Evolutionary conservation across 306 rosid genomes (phyloP), one percentile per base, ranked within the genome.

Genomic region (Myrica gale): DNA sequence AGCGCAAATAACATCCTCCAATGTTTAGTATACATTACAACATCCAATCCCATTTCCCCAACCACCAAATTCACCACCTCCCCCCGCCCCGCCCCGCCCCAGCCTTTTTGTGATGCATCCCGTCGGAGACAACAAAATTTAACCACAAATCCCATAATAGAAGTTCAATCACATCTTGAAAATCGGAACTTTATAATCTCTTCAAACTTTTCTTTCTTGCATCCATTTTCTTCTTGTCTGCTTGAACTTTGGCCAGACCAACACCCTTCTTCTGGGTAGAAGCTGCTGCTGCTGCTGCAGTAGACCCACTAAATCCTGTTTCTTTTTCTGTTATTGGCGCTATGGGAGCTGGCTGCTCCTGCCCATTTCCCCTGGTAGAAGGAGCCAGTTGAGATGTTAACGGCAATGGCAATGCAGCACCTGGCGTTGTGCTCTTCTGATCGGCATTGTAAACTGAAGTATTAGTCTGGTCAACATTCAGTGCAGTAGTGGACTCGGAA

Each of bases 141-240:
- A 60, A 74, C 45, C 82, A 70, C 76, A 84, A 80, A 77, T 66
- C 51, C 69, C 54, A 56, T 21, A 42, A 54, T 9, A 56, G 7
- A 53, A 68, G 75, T 77, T 84, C 84, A 79, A 78, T 74, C 63
- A 69, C 79, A 77, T 43, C 32, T 21, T 78, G 45, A 52, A 32
- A 2, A 32, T 51, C 10, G 0, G 0, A 67, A 70, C 75, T 60
- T 90, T 55, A 96, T 88, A 92, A 89, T 90, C 99, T 92, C 87
- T 96, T 96, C 88, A 96, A 82, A 69, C 99, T 96, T 80, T 88
- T 96, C 97, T 96, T 96, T 87, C 98, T 90, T 20, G 98, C 99
- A 76, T 96, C 99, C 23, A 90, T 78, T 83, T 90, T 96, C 92
- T 95, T 95, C 92, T 96, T 96, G 83, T 89, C 98, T 44, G 86